Percentiles rank a stretch among this genome's conserved stretches.
phyloP scores from a whole-genome alignment of 306 rosid genomes.

The Aeschynomene evenia region DNA sequence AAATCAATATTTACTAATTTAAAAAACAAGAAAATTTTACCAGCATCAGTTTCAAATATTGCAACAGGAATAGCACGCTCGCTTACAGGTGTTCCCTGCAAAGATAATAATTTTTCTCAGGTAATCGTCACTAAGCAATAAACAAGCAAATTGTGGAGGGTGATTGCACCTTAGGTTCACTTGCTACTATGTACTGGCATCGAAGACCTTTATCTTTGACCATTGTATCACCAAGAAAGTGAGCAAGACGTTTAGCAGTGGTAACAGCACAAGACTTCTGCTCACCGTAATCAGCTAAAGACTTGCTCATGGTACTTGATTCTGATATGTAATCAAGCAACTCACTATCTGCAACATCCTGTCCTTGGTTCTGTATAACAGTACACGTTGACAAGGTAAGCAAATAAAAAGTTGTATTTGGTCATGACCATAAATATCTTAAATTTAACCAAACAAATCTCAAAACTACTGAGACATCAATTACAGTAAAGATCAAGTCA shows the following conservation, averaged over 20 bases:
- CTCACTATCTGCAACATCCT: conserved; percentile 87
- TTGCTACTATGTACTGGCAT: conserved; percentile 93
- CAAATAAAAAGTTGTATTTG: conserved; percentile 3
- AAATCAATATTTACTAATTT: conserved; percentile 7
- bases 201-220: conserved; percentile 97
- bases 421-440: conserved; percentile 21
- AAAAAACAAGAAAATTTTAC: conserved; percentile 42
- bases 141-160: conserved; percentile 25
- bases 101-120: conserved; percentile 19
- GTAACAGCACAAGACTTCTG: conserved; percentile 96
- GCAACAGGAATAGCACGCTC: conserved; percentile 99
- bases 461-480: conserved; percentile 16
- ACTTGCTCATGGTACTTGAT: conserved; percentile 99
- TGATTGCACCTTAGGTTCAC: conserved; percentile 82
- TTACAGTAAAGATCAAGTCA: conserved; percentile 24
- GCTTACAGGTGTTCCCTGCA: conserved; percentile 96
- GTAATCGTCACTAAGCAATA: conserved; percentile 2
- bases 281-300: conserved; percentile 86
- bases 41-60: conserved; percentile 91
- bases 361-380: conserved; percentile 77
- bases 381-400: conserved; percentile 16
- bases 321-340: conserved; percentile 96
- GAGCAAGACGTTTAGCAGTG: conserved; percentile 93
- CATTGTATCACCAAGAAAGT: conserved; percentile 93
- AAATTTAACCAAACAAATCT: conserved; percentile 5